Evolutionary conservation across 1,139 yeast species (phyloP), one percentile per base, ranked within the genome.

Genomic region (Arxiozyma telluris): DNA sequence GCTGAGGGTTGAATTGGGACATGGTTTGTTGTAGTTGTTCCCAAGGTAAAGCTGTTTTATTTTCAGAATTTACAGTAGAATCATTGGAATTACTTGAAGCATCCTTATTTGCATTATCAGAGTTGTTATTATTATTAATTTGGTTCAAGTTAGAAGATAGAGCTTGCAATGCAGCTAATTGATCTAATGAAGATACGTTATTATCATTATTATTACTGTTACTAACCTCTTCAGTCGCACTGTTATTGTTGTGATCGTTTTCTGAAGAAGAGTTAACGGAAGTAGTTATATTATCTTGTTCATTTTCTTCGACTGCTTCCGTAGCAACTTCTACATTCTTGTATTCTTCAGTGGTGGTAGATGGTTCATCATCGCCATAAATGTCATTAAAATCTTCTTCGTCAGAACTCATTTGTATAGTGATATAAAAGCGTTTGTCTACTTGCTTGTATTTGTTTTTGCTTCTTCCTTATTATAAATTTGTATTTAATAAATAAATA

Each of bases 351-450:
- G 41, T 55, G 20, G 47, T 49, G 11, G 51, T 45, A 39, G 50
- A n/a, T 43, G 47, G 41, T 23, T 45, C 51, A 50, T 66, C 74
- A 52, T 71, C 76, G 52, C 75, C 76, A 57, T 86, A 86, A 71
- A 86, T 83, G 70, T 86, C 93, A 70, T 85, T 88, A 71, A 86
- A 86, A 71, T 87, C 90, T 72, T 88, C 96, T 73, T 89, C 96
- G 74, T 89, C 96, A 68, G 72, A 69, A 57, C 68, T 68, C 72
- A 68, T 68, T 54, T 50, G 59, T 78, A 22, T 20, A 22, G 15
- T 25, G 25, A 25, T 44, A 21, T 17, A n/a, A 25, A 5, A 23
- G 47, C 23, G 22, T 25, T 4, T 27, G 41, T 41, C 44, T 44
- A 4, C 9, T 43, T n/a, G 9, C 7, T 23, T 38, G 45, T 38